phyloP scores from a whole-genome alignment of 2,329 filamentous ascomycete genomes.

The Aspergillus sp. region DNA sequence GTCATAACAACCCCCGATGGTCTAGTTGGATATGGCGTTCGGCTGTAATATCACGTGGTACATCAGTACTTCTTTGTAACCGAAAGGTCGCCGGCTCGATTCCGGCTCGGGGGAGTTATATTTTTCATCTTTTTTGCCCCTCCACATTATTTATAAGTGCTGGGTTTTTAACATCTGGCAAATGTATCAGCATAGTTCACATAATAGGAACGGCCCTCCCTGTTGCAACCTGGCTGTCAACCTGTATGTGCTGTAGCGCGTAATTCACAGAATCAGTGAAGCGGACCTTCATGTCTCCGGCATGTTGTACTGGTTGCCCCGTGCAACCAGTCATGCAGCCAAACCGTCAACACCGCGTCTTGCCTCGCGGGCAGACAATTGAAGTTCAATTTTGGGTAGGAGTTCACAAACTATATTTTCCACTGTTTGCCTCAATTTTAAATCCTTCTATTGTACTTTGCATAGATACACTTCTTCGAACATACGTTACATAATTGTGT shows the following conservation, averaged over 20 bases:
- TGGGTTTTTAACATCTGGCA: too few species aligned
- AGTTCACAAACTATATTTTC: not conserved
- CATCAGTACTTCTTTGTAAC: not conserved
- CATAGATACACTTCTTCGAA: not conserved
- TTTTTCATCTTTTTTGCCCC: not conserved
- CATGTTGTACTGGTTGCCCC: not conserved
- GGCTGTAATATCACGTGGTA: not conserved
- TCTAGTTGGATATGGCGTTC: not conserved
- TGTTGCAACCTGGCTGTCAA: too few species aligned
- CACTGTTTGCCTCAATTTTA: not conserved
- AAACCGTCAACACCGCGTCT: not conserved
- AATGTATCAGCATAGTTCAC: too few species aligned
- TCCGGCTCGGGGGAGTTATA: not conserved
- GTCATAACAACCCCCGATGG: not conserved
- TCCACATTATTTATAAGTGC: too few species aligned
- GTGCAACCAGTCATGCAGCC: not conserved
- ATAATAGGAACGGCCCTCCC: too few species aligned
- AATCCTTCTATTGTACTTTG: not conserved
- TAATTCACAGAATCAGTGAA: not conserved
- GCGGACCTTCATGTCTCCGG: not conserved
- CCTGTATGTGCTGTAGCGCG: too few species aligned
- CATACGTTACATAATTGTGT: not conserved
- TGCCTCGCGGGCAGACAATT: not conserved
- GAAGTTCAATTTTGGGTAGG: not conserved
- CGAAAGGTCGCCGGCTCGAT: not conserved